Base-by-base conservation (phyloP, 805 yeast species). In the Teunomyces stri region DNA sequence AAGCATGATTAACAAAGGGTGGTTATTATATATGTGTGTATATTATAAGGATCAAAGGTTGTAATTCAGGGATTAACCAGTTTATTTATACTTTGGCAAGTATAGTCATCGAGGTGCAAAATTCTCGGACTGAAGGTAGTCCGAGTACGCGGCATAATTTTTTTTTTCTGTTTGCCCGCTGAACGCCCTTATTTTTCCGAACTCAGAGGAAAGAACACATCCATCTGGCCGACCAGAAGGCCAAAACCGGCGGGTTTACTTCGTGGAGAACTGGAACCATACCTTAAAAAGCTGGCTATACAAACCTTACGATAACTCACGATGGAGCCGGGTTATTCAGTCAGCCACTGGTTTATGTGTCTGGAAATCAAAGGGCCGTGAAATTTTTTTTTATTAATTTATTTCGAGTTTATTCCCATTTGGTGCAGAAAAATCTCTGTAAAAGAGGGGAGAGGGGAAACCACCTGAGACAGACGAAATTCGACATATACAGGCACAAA, bases 61-160 rank as follows among this genome's bases (percentile, higher is more conserved):
- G n/a, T 1, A 12, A 6, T 4, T 16, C 22, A 16, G 18, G 22
- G 9, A 35, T 18, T 35, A 9, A 21, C 13, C 22, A 18, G 27
- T 35, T 35, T 35, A 35, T 35, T 35, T 35, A 35, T 35, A 35
- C 22, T 35, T 20, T 11, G 27, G 22, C 12, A 21, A 6, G 40
- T 12, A 37, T 29, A 37, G 40, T 37, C 40, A 37, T 37, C 29
- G 40, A 22, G 29, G 40, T 37, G 29, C 25, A 11, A 34, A 15
- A 21, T 37, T 37, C 40, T 37, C 40, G 40, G 40, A 37, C 40
- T 37, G 40, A 37, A 18, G 40, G 40, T 37, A 37, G 40, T 37
- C 40, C 40, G 40, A 37, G 25, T 21, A 20, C 29, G 40, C 40
- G 40, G 40, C 40, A 37, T 37, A 21, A 20, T 20, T 21, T 37